These are phyloP conservation scores for Eucalyptus cladocalyx DNA, from an alignment of 345 rosid genomes.

Conservation along the genomic window DNA sequence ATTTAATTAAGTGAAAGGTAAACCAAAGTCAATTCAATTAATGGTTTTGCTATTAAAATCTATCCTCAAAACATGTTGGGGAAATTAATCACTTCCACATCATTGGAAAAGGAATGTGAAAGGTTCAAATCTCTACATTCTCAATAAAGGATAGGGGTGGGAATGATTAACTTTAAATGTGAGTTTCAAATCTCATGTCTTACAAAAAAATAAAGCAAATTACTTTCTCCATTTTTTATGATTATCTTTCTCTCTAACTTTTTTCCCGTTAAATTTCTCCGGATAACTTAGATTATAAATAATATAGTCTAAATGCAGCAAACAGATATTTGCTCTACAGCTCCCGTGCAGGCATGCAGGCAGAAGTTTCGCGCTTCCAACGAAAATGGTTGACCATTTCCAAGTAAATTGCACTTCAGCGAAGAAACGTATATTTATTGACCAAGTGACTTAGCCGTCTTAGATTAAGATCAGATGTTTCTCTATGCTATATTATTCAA, in stretches of 20 bases:
- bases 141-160: rapidly evolving
- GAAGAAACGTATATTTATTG: background rate
- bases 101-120: too few relatives aligned
- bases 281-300: background rate
- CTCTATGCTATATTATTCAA: background rate
- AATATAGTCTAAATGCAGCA: background rate
- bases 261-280: background rate
- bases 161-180: too few relatives aligned
- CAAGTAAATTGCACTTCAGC: background rate
- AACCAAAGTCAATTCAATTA: background rate
- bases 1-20: background rate
- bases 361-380: background rate
- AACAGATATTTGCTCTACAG: background rate
- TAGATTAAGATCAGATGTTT: background rate
- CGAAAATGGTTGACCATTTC: background rate
- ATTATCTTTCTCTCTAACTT: background rate
- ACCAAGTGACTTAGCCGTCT: background rate
- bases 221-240: background rate
- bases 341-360: background rate
- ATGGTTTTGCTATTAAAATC: background rate
- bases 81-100: background rate
- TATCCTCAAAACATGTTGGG: background rate
- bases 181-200: too few relatives aligned
- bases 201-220: background rate
- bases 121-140: too few relatives aligned